Evolutionary conservation across 1,284 basidiomycete genomes (phyloP), one percentile per base, ranked within the genome.

Genomic region (Naganishia sp.): DNA sequence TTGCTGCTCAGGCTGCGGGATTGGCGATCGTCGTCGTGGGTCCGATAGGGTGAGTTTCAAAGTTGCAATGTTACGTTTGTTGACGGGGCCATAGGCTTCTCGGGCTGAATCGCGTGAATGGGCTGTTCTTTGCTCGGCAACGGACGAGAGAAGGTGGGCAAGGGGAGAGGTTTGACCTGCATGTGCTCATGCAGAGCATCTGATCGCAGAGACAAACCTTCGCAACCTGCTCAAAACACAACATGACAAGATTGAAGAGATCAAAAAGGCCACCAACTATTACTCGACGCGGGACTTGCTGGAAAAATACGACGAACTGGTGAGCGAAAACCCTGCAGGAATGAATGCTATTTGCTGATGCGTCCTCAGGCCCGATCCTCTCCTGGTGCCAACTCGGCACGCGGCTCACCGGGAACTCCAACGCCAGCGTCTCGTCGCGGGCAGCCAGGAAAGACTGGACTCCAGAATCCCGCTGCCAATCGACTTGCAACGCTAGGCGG

Each of bases 251-350:
- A 85, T 99, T 35, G 94, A 96, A 71, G 94, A 97, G 74, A 90
- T 99, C 72, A 99, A 99, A 83, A 90, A 92, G 80, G 93, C 92
- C 73, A 97, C 94, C 0, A 94, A 95, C 73, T 99, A 91, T 78
- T 93, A 99, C 77, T 87, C 87, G 31, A 95, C 94, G 18, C 87
- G 90, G 58, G 90, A 88, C 72, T 84, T 99, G 54, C 83, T 99
- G 17, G 93, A 97, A 76, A 87, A 88, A 67, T 98, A 98, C 74
- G 95, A 96, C 70, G 89, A 90, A 58, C 53, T 54, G 58, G 63
- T 51, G 53, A 63, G 6, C 46, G 32, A 35, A n/a, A n/a, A n/a
- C n/a, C n/a, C n/a, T n/a, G n/a, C n/a, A n/a, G n/a, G n/a, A 10
- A 35, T 42, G 17, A 23, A 31, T 23, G 4, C 17, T 39, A 21